phyloP scores from a whole-genome alignment of 306 rosid genomes.

The Vigna trinervia region DNA sequence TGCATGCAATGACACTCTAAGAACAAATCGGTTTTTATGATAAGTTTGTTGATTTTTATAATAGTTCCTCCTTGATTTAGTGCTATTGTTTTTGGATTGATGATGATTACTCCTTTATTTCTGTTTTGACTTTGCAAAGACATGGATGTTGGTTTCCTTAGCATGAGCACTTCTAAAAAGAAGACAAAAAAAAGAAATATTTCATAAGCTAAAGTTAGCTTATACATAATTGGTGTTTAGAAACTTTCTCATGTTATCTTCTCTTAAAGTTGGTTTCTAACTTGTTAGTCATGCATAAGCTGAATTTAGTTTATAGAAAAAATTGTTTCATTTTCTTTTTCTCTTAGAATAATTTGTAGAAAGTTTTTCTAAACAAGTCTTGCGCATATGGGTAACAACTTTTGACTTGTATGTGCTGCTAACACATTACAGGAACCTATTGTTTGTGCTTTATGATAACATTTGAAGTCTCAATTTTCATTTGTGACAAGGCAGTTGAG shows the following conservation, averaged over 20 bases:
- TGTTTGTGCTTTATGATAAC: conserved; percentile 14
- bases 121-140: conserved; percentile 1
- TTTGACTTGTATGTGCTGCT: neutral
- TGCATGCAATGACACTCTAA: neutral
- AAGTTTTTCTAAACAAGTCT: too few species aligned
- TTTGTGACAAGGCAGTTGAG: neutral
- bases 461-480: conserved; percentile 3
- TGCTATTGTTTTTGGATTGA: conserved; percentile 10
- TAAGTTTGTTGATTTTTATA: neutral
- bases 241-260: too few species aligned
- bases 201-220: too few species aligned
- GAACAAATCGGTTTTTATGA: neutral
- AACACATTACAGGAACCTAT: neutral
- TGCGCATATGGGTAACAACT: conserved; percentile 12
- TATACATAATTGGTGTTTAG: too few species aligned
- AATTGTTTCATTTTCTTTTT: too few species aligned
- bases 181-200: too few species aligned
- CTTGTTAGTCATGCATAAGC: too few species aligned
- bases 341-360: too few species aligned
- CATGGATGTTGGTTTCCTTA: neutral
- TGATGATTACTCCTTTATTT: conserved; percentile 21
- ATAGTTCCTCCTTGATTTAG: neutral
- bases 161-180: too few species aligned
- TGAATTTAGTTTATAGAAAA: too few species aligned
- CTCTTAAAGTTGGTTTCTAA: too few species aligned